Percentiles rank a stretch among this genome's conserved stretches.
phyloP scores from a whole-genome alignment of 1,139 yeast species.

The Lodderomyces oxycetoniae region DNA sequence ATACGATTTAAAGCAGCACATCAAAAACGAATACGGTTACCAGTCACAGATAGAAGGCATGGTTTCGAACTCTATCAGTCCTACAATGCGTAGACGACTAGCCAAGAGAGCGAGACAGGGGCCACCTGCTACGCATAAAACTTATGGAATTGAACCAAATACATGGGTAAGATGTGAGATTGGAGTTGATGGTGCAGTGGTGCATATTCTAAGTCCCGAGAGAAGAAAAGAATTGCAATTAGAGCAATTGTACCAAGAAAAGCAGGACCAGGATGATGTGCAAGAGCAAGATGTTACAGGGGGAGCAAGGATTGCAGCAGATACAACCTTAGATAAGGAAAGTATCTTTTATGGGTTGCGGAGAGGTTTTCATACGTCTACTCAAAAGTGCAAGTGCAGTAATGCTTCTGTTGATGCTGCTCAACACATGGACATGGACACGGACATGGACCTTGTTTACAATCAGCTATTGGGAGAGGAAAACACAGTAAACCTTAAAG shows the following conservation, averaged over 20 bases:
- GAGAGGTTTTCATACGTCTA: conserved; percentile 30
- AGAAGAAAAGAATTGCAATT: conserved; percentile 64
- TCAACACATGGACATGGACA: no score
- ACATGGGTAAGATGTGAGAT: conserved; percentile 83
- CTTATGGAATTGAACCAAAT: conserved; percentile 54
- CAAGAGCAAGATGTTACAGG: background rate
- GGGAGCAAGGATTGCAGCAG: background rate
- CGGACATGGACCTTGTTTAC: no score
- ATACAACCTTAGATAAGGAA: conserved; percentile 25
- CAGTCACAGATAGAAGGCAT: conserved; percentile 68
- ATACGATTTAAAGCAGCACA: conserved; percentile 42
- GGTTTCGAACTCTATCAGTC: conserved; percentile 53
- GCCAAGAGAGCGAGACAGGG: conserved; percentile 53
- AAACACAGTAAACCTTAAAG: no score
- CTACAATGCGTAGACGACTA: conserved; percentile 60
- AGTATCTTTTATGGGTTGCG: conserved; percentile 45
- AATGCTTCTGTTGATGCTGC: no score
- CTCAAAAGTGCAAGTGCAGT: no score
- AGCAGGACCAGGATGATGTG: conserved; percentile 16
- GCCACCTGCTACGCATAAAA: conserved; percentile 51
- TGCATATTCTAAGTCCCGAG: conserved; percentile 69
- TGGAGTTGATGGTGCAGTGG: conserved; percentile 52
- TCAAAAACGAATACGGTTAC: conserved; percentile 30
- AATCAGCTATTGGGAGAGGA: no score
- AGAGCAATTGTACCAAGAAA: conserved; percentile 62